A percentile compares a stretch with the other conserved stretches of the same genome.
phyloP scores from a whole-genome alignment of 1,284 basidiomycete genomes.

The Leucocoprinus gongylophorus region DNA sequence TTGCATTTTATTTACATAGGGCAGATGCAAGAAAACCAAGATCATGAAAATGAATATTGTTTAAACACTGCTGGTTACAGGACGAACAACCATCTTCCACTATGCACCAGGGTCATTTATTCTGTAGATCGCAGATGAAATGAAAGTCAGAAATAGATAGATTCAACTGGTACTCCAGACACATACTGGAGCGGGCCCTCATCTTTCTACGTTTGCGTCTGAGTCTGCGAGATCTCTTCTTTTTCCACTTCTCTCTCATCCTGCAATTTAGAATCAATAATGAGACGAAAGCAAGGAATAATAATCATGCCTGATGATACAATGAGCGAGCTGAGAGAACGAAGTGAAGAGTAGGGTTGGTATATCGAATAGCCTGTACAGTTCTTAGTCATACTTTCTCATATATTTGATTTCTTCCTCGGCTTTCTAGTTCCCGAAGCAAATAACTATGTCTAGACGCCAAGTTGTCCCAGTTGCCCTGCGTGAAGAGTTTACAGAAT shows the following conservation, averaged over 20 bases:
- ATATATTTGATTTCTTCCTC: constrained; percentile 10
- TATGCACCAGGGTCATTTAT: constrained; percentile 12
- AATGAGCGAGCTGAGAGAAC: constrained; percentile 14
- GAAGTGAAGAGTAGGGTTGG: background rate
- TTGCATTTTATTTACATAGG: too few species aligned
- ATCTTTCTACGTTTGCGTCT: constrained; percentile 87
- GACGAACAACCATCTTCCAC: constrained; percentile 5
- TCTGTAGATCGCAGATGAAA: constrained; percentile 6
- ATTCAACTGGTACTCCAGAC: constrained; percentile 2
- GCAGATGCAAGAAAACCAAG: too few species aligned
- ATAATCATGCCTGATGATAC: constrained; percentile 9
- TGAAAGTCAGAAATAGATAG: background rate
- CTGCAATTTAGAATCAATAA: constrained; percentile 25
- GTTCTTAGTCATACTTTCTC: constrained; percentile 37
- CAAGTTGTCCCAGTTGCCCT: constrained; percentile 41
- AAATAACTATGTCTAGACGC: constrained; percentile 34
- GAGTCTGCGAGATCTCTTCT: constrained; percentile 83
- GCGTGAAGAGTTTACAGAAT: constrained; percentile 55
- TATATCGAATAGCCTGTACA: constrained; percentile 35
- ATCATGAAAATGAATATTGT: background rate
- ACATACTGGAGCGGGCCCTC: constrained; percentile 84
- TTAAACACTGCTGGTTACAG: background rate
- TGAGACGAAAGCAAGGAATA: background rate
- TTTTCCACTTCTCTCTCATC: constrained; percentile 93
- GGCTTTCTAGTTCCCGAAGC: background rate